Evolutionary conservation across 2,329 filamentous ascomycete species (phyloP).

Genomic region (Colletotrichum agaves): DNA sequence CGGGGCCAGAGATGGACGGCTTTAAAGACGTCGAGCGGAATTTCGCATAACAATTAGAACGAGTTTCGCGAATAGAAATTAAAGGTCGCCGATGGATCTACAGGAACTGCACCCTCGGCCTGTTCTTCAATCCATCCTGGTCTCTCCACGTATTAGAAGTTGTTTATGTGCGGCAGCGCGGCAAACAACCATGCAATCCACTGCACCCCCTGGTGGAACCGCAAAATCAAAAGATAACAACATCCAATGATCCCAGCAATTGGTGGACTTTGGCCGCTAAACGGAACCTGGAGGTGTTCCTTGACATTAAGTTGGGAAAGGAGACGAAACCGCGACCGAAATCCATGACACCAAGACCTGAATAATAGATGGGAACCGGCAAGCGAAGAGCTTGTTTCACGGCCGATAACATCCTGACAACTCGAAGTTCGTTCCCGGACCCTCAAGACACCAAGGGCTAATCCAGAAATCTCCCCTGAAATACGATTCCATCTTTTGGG

Average conservation of each 20-base stretch:
- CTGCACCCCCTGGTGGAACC: constrained; percentile 18
- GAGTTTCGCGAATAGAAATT: constrained; percentile 10
- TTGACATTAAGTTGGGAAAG: background rate
- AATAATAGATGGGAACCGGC: background rate
- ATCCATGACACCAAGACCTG: background rate
- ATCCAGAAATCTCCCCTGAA: too few species aligned
- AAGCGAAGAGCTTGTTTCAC: background rate
- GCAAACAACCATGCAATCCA: constrained; percentile 2
- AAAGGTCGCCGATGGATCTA: constrained; percentile 27
- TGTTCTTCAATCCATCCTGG: constrained; percentile 13
- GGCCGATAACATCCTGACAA: background rate
- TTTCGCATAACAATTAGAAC: background rate
- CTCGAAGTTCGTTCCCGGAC: too few species aligned
- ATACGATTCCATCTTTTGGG: too few species aligned
- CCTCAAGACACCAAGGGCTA: too few species aligned
- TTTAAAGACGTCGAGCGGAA: constrained; percentile 1
- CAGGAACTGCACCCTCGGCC: constrained; percentile 13
- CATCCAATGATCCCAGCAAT: background rate
- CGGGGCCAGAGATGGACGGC: background rate
- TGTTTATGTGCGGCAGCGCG: constrained; percentile 17
- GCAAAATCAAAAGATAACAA: background rate
- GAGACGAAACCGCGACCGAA: background rate
- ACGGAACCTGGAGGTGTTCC: too few species aligned
- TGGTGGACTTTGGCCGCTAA: constrained; percentile 7
- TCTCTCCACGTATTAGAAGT: constrained; percentile 16